Percentiles rank a stretch among this genome's conserved stretches.
phyloP scores from a whole-genome alignment of 768 basidiomycete genomes.

The Gymnopilus junonius region DNA sequence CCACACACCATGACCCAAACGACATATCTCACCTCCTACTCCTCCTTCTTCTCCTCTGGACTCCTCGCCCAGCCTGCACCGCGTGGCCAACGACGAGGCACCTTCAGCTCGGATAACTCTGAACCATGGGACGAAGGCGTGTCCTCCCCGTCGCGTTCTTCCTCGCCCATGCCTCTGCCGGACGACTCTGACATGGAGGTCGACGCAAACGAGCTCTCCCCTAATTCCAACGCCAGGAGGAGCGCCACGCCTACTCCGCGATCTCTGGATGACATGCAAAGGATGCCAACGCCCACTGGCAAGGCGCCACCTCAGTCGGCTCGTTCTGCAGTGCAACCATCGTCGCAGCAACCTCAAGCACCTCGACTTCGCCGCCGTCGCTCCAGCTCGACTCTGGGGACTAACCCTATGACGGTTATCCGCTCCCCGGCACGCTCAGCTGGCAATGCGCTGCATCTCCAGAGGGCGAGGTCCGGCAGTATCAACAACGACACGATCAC shows the following conservation, averaged over 20 bases:
- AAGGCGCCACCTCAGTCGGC: slow-evolving; percentile 18
- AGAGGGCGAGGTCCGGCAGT: slow-evolving; percentile 54
- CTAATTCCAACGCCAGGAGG: slow-evolving; percentile 17
- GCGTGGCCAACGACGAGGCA: slow-evolving; percentile 14
- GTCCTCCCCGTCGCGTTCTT: slow-evolving; percentile 21
- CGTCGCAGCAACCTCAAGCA: slow-evolving; percentile 12
- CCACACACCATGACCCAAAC: slow-evolving; percentile 18
- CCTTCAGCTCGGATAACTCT: slow-evolving; percentile 23
- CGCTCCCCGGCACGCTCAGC: slow-evolving; percentile 60
- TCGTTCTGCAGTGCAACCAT: background rate
- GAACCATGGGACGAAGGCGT: slow-evolving; percentile 24
- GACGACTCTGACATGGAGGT: slow-evolving; percentile 26
- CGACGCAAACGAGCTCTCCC: slow-evolving; percentile 13
- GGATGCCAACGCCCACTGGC: slow-evolving; percentile 8
- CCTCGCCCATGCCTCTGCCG: slow-evolving; percentile 10
- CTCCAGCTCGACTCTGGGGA: slow-evolving; percentile 60
- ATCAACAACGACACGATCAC: slow-evolving; percentile 27
- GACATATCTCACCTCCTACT: slow-evolving; percentile 47
- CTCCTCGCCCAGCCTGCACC: slow-evolving; percentile 54
- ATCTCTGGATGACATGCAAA: slow-evolving; percentile 11
- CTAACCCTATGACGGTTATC: slow-evolving; percentile 59
- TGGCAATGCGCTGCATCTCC: slow-evolving; percentile 53
- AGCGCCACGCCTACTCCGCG: slow-evolving; percentile 34
- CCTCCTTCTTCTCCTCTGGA: slow-evolving; percentile 73
- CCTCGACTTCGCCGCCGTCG: slow-evolving; percentile 63